Evolutionary conservation across 768 basidiomycete genomes (phyloP), one percentile per base, ranked within the genome.

Genomic region (Tricholoma hemisulphureum): DNA sequence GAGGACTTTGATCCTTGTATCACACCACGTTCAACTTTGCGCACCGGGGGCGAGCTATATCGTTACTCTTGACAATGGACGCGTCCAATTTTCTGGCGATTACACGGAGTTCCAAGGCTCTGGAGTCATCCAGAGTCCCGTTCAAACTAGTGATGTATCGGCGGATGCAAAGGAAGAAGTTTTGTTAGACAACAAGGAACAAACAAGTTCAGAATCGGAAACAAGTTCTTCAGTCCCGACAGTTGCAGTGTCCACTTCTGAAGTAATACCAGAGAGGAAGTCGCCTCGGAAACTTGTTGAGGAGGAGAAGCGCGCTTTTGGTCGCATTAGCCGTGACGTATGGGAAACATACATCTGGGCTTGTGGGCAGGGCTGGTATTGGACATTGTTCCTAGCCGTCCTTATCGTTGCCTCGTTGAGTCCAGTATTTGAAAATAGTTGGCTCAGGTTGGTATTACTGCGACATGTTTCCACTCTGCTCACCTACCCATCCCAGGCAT

Each of bases 21-120:
- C 95, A 2, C 96, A 99, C 67, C 94, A 96, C 66, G 90, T 97
- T 29, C 90, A 94, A 66, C 80, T 98, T 4, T 94, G 92, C 65
- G 81, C 85, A 2, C 84, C 91, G 1, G 88, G 84, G 26, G 93
- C 95, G 1, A 76, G 73, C 23, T 95, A 93, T 70, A 80, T 98
- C 62, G 89, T 96, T 34, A 86, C 89, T 11, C 78, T 94, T 24
- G 91, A 93, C 64, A 87, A 90, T 65, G 92, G 91, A 29, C 83
- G 84, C n/a, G 81, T 95, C 11, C 74, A 82, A 48, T 96, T 87
- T 71, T 78, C 85, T 57, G 95, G 95, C 31, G 77, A 77, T 59
- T 73, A 77, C 29, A 80, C 86, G 6, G 78, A 72, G 2, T 95
- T 95, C 75, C 74, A 83, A 45, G 69, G 66, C n/a, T 91, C 91